A percentile compares a stretch with the other conserved stretches of the same genome.
Conservation (phyloP, 768 basidiomycete species). For the Lepiota venenata region DNA sequence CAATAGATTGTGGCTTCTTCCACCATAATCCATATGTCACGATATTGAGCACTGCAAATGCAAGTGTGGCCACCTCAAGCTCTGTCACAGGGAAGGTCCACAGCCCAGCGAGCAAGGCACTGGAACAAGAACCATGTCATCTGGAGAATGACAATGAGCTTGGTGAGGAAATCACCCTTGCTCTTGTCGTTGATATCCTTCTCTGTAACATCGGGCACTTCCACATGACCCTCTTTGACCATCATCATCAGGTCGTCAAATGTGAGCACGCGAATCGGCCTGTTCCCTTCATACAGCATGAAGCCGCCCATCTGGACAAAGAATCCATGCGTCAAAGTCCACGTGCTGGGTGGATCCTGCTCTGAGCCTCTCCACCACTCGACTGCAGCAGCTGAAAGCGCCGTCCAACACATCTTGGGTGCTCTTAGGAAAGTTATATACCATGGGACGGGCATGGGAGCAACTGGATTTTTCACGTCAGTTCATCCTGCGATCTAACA, state of each 20-base stretch:
- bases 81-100: neutral
- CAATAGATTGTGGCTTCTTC: conserved; percentile 3
- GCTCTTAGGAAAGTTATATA: too few relatives aligned
- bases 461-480: too few relatives aligned
- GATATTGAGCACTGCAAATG: conserved; percentile 1
- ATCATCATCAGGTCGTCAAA: neutral
- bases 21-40: conserved; percentile 7
- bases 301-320: conserved; percentile 12
- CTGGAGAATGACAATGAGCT: too few relatives aligned
- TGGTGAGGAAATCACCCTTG: too few relatives aligned
- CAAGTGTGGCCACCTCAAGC: conserved; percentile 7
- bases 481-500: too few relatives aligned
- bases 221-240: neutral
- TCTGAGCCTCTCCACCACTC: too few relatives aligned
- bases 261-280: neutral
- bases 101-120: neutral
- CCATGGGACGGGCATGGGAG: too few relatives aligned
- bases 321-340: conserved; percentile 13
- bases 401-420: neutral
- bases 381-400: neutral
- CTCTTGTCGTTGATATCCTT: conserved; percentile 19
- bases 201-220: conserved; percentile 7
- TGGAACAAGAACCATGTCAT: conserved; percentile 19
- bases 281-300: neutral
- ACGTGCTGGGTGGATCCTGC: neutral